A percentile compares a stretch with the other conserved stretches of the same genome.
Conservation (phyloP, 73 alveolate species). For the Paramecium octaurelia region DNA sequence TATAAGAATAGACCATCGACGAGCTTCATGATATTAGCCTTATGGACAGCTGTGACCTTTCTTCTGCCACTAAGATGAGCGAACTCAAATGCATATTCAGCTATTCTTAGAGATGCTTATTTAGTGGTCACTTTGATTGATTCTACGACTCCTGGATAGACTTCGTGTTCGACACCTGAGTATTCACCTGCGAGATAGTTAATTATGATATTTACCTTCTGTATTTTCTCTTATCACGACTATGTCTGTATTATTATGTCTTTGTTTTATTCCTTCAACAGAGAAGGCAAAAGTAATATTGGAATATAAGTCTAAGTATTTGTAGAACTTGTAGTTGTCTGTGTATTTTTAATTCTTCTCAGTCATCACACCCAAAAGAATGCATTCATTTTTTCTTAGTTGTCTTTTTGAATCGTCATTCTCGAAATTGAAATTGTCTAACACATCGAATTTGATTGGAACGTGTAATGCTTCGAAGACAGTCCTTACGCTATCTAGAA, state of each 20-base stretch:
- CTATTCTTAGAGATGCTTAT: slow-evolving; percentile 66
- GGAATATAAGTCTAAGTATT: slow-evolving; percentile 68
- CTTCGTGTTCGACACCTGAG: slow-evolving; percentile 80
- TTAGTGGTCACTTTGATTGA: slow-evolving; percentile 71
- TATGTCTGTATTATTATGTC: slow-evolving; percentile 70
- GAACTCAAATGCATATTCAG: slow-evolving; percentile 78
- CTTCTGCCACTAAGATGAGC: slow-evolving; percentile 76
- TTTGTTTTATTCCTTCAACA: slow-evolving; percentile 69
- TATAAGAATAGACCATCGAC: slow-evolving; percentile 74
- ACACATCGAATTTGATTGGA: slow-evolving; percentile 68
- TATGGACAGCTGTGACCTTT: slow-evolving; percentile 79
- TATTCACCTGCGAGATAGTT: slow-evolving; percentile 67
- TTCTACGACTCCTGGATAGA: slow-evolving; percentile 77
- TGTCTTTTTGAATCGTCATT: slow-evolving; percentile 54
- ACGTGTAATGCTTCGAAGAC: slow-evolving; percentile 67
- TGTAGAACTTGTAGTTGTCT: slow-evolving; percentile 65
- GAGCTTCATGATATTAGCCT: slow-evolving; percentile 77
- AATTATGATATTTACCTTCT: slow-evolving; percentile 29
- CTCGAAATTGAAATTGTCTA: slow-evolving; percentile 65
- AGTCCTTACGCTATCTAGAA: slow-evolving; percentile 53
- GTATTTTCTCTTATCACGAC: slow-evolving; percentile 77
- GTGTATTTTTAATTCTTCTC: slow-evolving; percentile 60
- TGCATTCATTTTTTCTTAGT: slow-evolving; percentile 60
- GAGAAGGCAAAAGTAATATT: slow-evolving; percentile 71
- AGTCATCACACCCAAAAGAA: slow-evolving; percentile 73